phyloP scores from a whole-genome alignment of 75 land plant genomes.

The Cunninghamia lanceolata region DNA sequence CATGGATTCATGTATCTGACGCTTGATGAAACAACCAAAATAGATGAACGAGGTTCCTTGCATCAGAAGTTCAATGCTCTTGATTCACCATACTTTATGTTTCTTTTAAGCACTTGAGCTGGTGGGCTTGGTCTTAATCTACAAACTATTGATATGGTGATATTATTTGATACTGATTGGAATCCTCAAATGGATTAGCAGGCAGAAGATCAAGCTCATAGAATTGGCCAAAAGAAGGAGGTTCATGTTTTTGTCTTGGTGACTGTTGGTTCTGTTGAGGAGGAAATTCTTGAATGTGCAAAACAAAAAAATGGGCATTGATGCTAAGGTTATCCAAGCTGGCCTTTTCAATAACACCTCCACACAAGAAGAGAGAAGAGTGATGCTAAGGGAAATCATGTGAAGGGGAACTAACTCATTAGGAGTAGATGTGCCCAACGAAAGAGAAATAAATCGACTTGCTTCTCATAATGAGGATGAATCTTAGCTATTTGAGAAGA shows the following conservation, averaged over 20 bases:
- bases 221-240: conserved; percentile 98
- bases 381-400: conserved; percentile 94
- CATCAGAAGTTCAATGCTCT: conserved; percentile 86
- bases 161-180: conserved; percentile 98
- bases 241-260: conserved; percentile 93
- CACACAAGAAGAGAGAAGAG: conserved; percentile 91
- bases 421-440: conserved; percentile 94
- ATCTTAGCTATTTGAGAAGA: conserved; percentile 83
- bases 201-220: conserved; percentile 96
- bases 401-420: conserved; percentile 75
- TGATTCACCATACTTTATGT: too few relatives aligned
- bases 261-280: conserved; percentile 96
- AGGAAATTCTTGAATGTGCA: conserved; percentile 93
- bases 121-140: conserved; percentile 97
- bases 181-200: conserved; percentile 99
- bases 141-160: conserved; percentile 97
- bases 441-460: conserved; percentile 92
- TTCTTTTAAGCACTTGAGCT: conserved; percentile 94
- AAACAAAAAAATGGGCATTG: conserved; percentile 98
- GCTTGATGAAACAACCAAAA: conserved; percentile 90
- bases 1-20: conserved; percentile 67
- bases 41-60: conserved; percentile 80
- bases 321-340: conserved; percentile 97
- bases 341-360: conserved; percentile 96
- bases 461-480: conserved; percentile 88